A percentile compares a stretch with the other conserved stretches of the same genome.
phyloP scores from a whole-genome alignment of 495 filamentous ascomycete genomes.

The Cudoniella acicularis region DNA sequence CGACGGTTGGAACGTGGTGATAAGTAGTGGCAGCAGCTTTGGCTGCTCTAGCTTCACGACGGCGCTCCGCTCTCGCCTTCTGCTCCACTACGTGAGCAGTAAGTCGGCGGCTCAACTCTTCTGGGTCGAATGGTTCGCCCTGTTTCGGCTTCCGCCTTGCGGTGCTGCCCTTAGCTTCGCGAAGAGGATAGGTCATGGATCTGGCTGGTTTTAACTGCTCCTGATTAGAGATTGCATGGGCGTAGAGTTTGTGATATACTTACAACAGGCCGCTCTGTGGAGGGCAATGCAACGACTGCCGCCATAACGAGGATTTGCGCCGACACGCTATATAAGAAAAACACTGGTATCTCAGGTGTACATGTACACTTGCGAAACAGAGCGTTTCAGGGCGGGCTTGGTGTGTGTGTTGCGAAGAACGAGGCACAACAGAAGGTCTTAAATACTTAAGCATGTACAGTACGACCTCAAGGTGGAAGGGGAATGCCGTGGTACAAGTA shows the following conservation, averaged over 20 bases:
- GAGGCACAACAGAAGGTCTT: neutral
- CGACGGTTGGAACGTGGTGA: conserved; percentile 41
- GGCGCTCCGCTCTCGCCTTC: conserved; percentile 35
- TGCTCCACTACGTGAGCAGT: conserved; percentile 35
- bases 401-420: neutral
- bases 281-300: neutral
- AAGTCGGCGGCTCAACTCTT: conserved; percentile 45
- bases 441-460: neutral
- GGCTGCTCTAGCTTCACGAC: conserved; percentile 21
- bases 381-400: neutral
- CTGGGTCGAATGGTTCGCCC: conserved; percentile 44
- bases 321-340: neutral
- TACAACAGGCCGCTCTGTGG: conserved; percentile 4
- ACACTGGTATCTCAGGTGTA: conserved; percentile 1
- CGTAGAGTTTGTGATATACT: neutral
- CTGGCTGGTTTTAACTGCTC: conserved; percentile 16
- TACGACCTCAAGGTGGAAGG: neutral
- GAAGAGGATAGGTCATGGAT: conserved; percentile 25
- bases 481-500: conserved; percentile 2
- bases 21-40: conserved; percentile 10
- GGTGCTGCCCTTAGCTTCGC: conserved; percentile 1
- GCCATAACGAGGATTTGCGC: neutral
- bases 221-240: conserved; percentile 5
- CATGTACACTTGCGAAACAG: neutral
- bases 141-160: conserved; percentile 21